Conservation (phyloP, 2,329 filamentous ascomycete genomes). For the Apiospora saccharicola region DNA sequence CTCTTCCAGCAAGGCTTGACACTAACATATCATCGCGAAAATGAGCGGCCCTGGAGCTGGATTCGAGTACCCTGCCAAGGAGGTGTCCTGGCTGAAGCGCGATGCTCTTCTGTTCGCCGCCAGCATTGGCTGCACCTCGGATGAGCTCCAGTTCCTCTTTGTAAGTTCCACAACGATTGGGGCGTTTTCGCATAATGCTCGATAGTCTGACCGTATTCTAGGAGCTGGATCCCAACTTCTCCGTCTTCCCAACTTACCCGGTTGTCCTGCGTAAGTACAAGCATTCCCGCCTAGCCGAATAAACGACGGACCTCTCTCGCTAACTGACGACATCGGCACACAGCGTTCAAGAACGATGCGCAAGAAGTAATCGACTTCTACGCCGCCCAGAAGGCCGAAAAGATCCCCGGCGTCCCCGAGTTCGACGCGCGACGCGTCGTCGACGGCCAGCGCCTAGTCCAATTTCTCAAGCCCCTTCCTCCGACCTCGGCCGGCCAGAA, state of each 20-base stretch:
- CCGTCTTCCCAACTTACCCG: conserved; percentile 89
- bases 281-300: not conserved
- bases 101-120: conserved; percentile 90
- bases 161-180: conserved; percentile 53
- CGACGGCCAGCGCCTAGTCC: conserved; percentile 83
- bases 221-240: conserved; percentile 88
- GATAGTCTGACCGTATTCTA: conserved; percentile 44
- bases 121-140: conserved; percentile 83
- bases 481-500: conserved; percentile 72
- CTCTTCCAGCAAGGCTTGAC: not conserved
- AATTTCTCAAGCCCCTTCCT: conserved; percentile 79
- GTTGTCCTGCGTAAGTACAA: conserved; percentile 74
- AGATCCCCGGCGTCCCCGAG: conserved; percentile 78
- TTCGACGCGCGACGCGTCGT: conserved; percentile 79
- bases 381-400: conserved; percentile 67
- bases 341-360: conserved; percentile 78
- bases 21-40: conserved; percentile 24
- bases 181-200: not conserved
- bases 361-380: conserved; percentile 89
- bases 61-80: conserved; percentile 78
- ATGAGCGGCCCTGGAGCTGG: conserved; percentile 68
- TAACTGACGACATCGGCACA: conserved; percentile 25
- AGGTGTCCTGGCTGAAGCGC: conserved; percentile 86
- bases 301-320: conserved; percentile 3
- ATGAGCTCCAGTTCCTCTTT: conserved; percentile 93